Base-by-base conservation (phyloP, 805 yeast species). In the Ascoidea asiatica region DNA sequence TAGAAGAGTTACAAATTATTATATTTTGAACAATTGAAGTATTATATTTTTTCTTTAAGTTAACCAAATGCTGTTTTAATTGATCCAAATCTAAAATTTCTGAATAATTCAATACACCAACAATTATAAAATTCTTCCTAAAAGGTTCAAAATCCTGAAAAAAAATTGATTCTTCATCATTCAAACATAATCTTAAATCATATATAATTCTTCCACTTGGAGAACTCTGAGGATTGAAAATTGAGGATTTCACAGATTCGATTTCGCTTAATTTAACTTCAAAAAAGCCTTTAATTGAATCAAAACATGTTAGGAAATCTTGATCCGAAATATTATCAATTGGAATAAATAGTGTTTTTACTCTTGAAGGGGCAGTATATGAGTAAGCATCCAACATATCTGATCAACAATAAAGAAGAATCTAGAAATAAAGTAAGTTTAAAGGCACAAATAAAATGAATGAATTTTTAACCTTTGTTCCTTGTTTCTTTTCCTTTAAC, bases 141-240 rank as follows among this genome's bases (percentile, higher is more conserved):
- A 74, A 87, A 1, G 96, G 95, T 61, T 92, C 97, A 50, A 90
- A 77, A 59, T 90, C 97, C 52, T 82, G 85, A 38, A 90, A 64
- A 44, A 82, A 79, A 5, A 79, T 61, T 21, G 81, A 70, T 38
- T 75, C 78, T n/a, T 67, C 69, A 45, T 75, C 80, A 1, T 72
- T 64, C 5, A 63, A 55, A 0, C 72, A 53, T 1, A 71, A 60
- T 11, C 62, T 59, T 50, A 77, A 76, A 45, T 78, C 79, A 54
- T 73, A 84, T 13, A 78, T 58, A 1, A 90, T 60, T 42, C 81
- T 63, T 0, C 97, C 97, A 42, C 72, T 70, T 1, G 97, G 95
- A 53, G 76, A 84, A 0, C 81, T 80, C 55, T 81, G 92, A 1
- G 97, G 96, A 52, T 83, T 84, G 67, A 88, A 88, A 52, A 69